Evolutionary conservation across 2,329 filamentous ascomycete species (phyloP).

Genomic region (Cordyceps cicadae): DNA sequence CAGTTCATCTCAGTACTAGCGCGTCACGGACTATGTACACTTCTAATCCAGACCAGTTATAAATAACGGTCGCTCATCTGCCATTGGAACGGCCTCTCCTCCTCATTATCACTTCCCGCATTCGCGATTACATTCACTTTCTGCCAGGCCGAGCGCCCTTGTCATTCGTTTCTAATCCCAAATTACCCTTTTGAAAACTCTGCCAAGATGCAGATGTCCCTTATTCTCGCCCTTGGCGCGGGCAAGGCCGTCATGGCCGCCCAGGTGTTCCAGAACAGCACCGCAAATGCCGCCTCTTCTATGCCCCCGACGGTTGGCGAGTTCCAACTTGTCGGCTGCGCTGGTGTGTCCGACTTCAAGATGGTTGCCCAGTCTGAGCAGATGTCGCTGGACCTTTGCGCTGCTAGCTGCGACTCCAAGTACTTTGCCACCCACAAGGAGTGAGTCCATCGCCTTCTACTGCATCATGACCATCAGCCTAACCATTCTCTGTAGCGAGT

Average conservation of each 20-base stretch:
- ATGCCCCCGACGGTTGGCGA: constrained; percentile 8
- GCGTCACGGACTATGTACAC: background rate
- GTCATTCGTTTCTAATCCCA: constrained; percentile 17
- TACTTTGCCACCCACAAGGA: constrained; percentile 20
- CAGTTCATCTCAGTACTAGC: background rate
- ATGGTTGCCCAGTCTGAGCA: constrained; percentile 8
- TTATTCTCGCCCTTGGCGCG: constrained; percentile 23
- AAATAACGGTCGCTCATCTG: constrained; percentile 21
- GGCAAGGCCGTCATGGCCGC: constrained; percentile 22
- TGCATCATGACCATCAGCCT: background rate
- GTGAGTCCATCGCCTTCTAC: constrained; percentile 13
- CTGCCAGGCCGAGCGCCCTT: constrained; percentile 20
- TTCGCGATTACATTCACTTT: constrained; percentile 26
- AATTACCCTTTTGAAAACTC: background rate
- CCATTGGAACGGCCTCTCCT: constrained; percentile 7
- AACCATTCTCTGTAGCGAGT: constrained; percentile 13
- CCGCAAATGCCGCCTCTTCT: background rate
- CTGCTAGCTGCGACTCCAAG: constrained; percentile 17
- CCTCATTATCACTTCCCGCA: constrained; percentile 16
- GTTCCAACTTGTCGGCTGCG: constrained; percentile 19
- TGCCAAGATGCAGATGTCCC: constrained; percentile 23
- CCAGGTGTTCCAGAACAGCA: constrained; percentile 11
- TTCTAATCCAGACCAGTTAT: constrained; percentile 14
- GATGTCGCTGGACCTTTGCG: constrained; percentile 21
- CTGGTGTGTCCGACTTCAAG: constrained; percentile 21